These are phyloP conservation scores for Penicillium italicum DNA, from an alignment of 2,329 filamentous ascomycete species.

Conservation along the genomic window DNA sequence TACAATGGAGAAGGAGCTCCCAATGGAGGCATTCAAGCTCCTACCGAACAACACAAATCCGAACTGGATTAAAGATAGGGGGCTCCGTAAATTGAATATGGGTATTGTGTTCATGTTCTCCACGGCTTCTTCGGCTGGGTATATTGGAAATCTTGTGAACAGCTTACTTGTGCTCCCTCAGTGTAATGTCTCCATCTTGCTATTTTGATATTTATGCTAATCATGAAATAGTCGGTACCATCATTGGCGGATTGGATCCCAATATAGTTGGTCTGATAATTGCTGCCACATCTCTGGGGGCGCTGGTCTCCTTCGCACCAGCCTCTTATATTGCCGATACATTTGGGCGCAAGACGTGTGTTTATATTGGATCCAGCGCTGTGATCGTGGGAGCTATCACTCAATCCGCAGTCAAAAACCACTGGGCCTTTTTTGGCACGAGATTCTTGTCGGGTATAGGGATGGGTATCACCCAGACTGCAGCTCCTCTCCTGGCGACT, in stretches of 20 bases:
- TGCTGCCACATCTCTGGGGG: constrained; percentile 16
- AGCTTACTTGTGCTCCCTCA: constrained; percentile 20
- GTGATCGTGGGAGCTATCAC: constrained; percentile 25
- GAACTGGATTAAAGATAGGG: constrained; percentile 23
- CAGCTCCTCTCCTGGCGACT: constrained; percentile 26
- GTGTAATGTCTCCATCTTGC: constrained; percentile 5
- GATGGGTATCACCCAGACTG: constrained; percentile 32
- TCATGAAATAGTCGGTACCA: constrained; percentile 6
- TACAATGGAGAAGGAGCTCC: constrained; percentile 9
- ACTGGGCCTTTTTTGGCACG: constrained; percentile 26
- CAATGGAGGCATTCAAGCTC: constrained; percentile 14
- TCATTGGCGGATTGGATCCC: constrained; percentile 13
- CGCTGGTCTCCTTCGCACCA: constrained; percentile 18
- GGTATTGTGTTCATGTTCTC: constrained; percentile 22
- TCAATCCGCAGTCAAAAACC: constrained; percentile 12
- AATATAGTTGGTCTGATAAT: constrained; percentile 20
- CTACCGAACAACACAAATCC: constrained; percentile 19
- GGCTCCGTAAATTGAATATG: constrained; percentile 20
- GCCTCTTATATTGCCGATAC: constrained; percentile 37
- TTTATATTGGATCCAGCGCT: constrained; percentile 39
- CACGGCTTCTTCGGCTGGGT: constrained; percentile 19
- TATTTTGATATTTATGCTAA: background rate
- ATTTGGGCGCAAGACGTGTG: constrained; percentile 44
- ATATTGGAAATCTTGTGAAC: constrained; percentile 24
- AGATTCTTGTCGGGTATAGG: constrained; percentile 35